Conservation (phyloP, 1,284 basidiomycete species). For the Tilletia walkeri region DNA sequence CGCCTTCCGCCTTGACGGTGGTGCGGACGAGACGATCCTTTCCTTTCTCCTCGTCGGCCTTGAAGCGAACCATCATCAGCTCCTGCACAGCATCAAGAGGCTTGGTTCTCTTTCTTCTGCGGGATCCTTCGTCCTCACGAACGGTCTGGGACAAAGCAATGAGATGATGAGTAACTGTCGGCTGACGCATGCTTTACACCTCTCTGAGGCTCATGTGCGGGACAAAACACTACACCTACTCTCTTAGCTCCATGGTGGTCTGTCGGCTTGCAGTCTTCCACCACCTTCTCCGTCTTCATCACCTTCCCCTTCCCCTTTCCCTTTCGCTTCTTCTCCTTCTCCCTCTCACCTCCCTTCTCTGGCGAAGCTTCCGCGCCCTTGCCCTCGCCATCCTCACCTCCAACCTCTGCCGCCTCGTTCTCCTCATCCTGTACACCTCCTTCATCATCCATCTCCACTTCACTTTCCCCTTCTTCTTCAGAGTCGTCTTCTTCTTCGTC, state of each 20-base stretch:
- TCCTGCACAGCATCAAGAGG: neutral
- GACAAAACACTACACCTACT: neutral
- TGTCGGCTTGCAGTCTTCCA: neutral
- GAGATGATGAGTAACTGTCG: neutral
- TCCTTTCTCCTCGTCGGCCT: neutral
- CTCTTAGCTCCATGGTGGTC: slow-evolving; percentile 6
- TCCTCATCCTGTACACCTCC: neutral
- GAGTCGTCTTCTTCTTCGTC: too few relatives aligned
- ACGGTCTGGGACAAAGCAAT: too few relatives aligned
- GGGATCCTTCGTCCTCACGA: neutral
- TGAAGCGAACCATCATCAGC: neutral
- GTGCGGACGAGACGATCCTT: neutral
- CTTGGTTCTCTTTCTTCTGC: neutral
- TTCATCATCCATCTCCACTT: neutral
- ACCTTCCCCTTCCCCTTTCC: too few relatives aligned
- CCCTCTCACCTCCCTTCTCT: too few relatives aligned
- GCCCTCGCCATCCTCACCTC: too few relatives aligned
- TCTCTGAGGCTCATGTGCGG: neutral
- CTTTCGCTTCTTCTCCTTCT: too few relatives aligned
- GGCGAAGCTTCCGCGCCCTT: too few relatives aligned
- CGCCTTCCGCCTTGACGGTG: neutral
- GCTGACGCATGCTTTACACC: neutral
- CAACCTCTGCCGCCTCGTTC: too few relatives aligned
- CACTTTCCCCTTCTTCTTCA: too few relatives aligned
- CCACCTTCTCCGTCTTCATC: too few relatives aligned